Conservation (phyloP, 2,329 filamentous ascomycete genomes). For the Penicillium brasilianum region DNA sequence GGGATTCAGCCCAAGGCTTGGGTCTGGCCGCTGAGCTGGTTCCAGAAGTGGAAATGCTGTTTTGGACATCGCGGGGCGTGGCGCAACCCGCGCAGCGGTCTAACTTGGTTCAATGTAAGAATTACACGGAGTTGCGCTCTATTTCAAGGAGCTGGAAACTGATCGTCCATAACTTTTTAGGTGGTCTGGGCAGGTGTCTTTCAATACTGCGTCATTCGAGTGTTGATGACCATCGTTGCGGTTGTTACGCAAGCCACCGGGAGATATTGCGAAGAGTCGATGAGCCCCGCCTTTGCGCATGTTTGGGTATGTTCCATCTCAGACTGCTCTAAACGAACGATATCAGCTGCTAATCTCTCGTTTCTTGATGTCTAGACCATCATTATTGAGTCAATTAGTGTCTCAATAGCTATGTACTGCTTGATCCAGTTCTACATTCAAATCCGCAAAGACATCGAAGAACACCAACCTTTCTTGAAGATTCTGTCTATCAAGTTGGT, state of each 20-base stretch:
- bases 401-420: conserved; percentile 86
- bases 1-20: conserved; percentile 69
- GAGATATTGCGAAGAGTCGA: conserved; percentile 77
- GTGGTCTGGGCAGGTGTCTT: conserved; percentile 77
- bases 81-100: conserved; percentile 73
- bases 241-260: conserved; percentile 72
- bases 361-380: conserved; percentile 55
- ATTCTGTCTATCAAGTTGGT: conserved; percentile 87
- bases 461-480: conserved; percentile 77
- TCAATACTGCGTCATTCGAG: conserved; percentile 83
- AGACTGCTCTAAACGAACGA: conserved; percentile 7
- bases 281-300: conserved; percentile 79
- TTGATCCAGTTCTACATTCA: conserved; percentile 87
- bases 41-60: conserved; percentile 71
- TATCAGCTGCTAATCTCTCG: background rate
- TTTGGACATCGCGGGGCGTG: conserved; percentile 70
- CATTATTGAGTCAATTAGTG: conserved; percentile 71
- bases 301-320: conserved; percentile 67
- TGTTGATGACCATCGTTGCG: conserved; percentile 78
- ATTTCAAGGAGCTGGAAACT: background rate
- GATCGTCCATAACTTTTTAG: conserved; percentile 18
- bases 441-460: conserved; percentile 68
- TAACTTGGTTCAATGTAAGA: conserved; percentile 72
- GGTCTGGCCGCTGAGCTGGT: conserved; percentile 74
- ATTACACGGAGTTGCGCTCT: background rate